phyloP scores from a whole-genome alignment of 2,329 filamentous ascomycete genomes.

The Sporothrix protearum region DNA sequence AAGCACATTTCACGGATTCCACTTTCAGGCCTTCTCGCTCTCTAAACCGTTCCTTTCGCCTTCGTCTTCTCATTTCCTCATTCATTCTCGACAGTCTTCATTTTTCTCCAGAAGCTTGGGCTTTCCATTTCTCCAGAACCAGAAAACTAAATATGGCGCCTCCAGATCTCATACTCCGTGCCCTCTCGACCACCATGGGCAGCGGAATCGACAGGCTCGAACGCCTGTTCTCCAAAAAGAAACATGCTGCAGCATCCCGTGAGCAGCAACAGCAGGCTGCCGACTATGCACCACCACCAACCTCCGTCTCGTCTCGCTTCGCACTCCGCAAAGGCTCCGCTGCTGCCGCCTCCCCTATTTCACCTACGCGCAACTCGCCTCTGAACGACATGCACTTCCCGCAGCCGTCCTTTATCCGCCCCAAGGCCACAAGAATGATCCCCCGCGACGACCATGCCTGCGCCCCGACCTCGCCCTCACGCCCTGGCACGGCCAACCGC shows the following conservation, averaged over 20 bases:
- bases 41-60: background rate
- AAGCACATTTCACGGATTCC: background rate
- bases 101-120: background rate
- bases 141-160: constrained; percentile 25
- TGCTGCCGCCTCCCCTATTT: constrained; percentile 28
- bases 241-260: constrained; percentile 28
- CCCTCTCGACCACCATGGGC: constrained; percentile 41
- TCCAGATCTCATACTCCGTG: constrained; percentile 24
- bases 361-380: constrained; percentile 26
- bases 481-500: constrained; percentile 4
- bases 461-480: constrained; percentile 11
- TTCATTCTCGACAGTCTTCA: background rate
- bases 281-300: constrained; percentile 3
- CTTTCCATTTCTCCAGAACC: background rate
- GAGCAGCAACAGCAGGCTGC: constrained; percentile 22
- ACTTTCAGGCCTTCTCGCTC: background rate
- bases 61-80: background rate
- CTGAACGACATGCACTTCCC: constrained; percentile 40
- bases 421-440: constrained; percentile 53
- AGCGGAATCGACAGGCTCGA: constrained; percentile 50
- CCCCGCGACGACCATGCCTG: constrained; percentile 49
- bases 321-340: constrained; percentile 12
- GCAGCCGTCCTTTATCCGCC: constrained; percentile 54
- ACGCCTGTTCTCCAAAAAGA: constrained; percentile 50
- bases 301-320: constrained; percentile 27